A percentile compares a stretch with the other conserved stretches of the same genome.
Evolutionary conservation across 2,329 filamentous ascomycete species (phyloP).

Genomic region (Falciphora oryzae): DNA sequence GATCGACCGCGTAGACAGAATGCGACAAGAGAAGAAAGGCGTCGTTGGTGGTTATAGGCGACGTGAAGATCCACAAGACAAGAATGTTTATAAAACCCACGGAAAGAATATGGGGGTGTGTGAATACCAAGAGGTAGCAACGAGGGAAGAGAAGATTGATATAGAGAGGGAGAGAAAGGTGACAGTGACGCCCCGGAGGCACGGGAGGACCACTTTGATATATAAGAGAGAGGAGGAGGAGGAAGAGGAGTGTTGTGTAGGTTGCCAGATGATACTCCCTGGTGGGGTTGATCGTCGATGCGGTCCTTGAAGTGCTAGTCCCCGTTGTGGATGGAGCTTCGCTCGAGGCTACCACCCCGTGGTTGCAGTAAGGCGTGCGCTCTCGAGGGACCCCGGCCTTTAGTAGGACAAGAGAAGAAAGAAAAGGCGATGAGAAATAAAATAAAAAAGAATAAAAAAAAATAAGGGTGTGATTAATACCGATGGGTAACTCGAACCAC

Average conservation of each 20-base stretch:
- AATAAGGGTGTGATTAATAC: constrained; percentile 37
- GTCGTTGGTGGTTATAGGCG: neutral
- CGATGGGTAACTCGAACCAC: constrained; percentile 31
- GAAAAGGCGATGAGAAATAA: neutral
- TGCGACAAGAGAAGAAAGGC: neutral
- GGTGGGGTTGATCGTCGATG: constrained; percentile 35
- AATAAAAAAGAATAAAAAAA: neutral
- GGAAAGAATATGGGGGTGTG: neutral
- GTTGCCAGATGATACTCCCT: constrained; percentile 29
- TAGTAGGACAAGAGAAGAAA: constrained; percentile 35
- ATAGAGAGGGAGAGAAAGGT: constrained; percentile 6
- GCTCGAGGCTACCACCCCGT: constrained; percentile 32
- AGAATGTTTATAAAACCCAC: neutral
- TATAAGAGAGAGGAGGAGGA: constrained; percentile 14
- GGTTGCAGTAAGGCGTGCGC: constrained; percentile 32
- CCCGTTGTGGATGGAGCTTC: constrained; percentile 34
- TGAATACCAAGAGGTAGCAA: neutral
- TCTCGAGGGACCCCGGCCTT: constrained; percentile 33
- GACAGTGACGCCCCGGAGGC: neutral
- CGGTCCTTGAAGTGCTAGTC: constrained; percentile 31
- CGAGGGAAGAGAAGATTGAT: neutral
- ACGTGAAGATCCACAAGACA: neutral
- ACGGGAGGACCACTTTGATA: constrained; percentile 1
- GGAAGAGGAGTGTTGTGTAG: constrained; percentile 33
- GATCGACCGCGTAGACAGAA: neutral